Evolutionary conservation across 805 yeast genomes (phyloP).

Genomic region (Candida silvicultrix): DNA sequence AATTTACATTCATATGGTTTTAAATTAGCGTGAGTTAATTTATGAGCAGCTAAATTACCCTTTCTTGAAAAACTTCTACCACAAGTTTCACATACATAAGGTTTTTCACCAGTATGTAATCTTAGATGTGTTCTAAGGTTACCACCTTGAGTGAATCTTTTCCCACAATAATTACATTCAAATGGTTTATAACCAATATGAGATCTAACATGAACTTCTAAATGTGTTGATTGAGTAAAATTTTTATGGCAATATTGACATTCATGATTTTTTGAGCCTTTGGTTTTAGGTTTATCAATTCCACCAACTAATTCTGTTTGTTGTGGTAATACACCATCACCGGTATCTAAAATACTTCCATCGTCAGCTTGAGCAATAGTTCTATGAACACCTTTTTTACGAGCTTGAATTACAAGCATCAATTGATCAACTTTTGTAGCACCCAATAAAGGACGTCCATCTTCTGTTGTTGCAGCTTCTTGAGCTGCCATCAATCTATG

Average conservation of each 20-base stretch:
- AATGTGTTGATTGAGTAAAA: slow-evolving; percentile 85
- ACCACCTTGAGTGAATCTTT: slow-evolving; percentile 86
- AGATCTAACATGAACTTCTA: slow-evolving; percentile 83
- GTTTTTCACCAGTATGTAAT: slow-evolving; percentile 89
- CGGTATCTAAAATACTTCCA: slow-evolving; percentile 58
- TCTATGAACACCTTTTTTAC: slow-evolving; percentile 68
- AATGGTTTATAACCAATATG: slow-evolving; percentile 87
- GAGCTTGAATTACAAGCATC: slow-evolving; percentile 86
- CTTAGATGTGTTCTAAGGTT: slow-evolving; percentile 80
- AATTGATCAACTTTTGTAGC: slow-evolving; percentile 87
- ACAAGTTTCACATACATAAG: slow-evolving; percentile 76
- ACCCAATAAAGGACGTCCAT: slow-evolving; percentile 68
- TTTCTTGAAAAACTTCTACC: slow-evolving; percentile 76
- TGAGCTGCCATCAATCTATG: slow-evolving; percentile 38
- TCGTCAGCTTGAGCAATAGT: slow-evolving; percentile 59
- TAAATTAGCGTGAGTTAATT: slow-evolving; percentile 70
- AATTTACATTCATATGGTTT: slow-evolving; percentile 77
- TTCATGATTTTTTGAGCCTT: slow-evolving; percentile 49
- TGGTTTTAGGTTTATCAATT: slow-evolving; percentile 52
- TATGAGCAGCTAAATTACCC: slow-evolving; percentile 88
- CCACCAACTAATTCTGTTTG: slow-evolving; percentile 72
- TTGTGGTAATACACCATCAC: slow-evolving; percentile 45
- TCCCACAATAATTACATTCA: slow-evolving; percentile 71
- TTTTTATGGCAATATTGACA: slow-evolving; percentile 74
- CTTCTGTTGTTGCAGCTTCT: slow-evolving; percentile 44